Conservation (phyloP, 768 basidiomycete species). For the Hericium erinaceus region DNA sequence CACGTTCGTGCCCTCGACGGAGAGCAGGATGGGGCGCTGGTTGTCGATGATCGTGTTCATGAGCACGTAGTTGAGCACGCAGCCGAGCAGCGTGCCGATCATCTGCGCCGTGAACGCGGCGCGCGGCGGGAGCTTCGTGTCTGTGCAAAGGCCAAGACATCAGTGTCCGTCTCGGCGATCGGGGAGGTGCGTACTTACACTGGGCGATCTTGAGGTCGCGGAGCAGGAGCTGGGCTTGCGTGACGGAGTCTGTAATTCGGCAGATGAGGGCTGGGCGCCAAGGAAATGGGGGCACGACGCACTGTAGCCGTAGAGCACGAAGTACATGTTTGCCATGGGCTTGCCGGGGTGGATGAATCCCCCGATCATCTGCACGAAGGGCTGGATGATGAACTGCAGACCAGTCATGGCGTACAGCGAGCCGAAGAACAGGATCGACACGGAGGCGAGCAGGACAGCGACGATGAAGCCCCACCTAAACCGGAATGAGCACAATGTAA, state of each 20-base stretch:
- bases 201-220: constrained; percentile 41
- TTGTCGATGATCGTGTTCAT: constrained; percentile 51
- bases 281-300: neutral
- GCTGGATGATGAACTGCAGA: constrained; percentile 34
- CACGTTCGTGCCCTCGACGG: constrained; percentile 47
- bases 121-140: constrained; percentile 40
- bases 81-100: constrained; percentile 38
- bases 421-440: constrained; percentile 40
- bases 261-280: neutral
- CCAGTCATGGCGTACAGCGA: constrained; percentile 38
- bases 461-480: constrained; percentile 38
- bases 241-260: constrained; percentile 27
- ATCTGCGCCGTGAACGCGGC: constrained; percentile 42
- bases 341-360: constrained; percentile 26
- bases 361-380: constrained; percentile 40
- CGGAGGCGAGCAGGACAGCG: constrained; percentile 31
- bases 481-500: neutral
- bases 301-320: constrained; percentile 42
- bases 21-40: constrained; percentile 41
- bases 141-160: neutral
- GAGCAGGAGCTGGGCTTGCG: constrained; percentile 33
- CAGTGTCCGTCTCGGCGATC: neutral
- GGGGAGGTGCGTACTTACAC: constrained; percentile 18
- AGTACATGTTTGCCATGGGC: constrained; percentile 27
- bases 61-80: constrained; percentile 35